Base-by-base conservation (phyloP, 768 basidiomycete genomes). In the Rhizopogon rudus region DNA sequence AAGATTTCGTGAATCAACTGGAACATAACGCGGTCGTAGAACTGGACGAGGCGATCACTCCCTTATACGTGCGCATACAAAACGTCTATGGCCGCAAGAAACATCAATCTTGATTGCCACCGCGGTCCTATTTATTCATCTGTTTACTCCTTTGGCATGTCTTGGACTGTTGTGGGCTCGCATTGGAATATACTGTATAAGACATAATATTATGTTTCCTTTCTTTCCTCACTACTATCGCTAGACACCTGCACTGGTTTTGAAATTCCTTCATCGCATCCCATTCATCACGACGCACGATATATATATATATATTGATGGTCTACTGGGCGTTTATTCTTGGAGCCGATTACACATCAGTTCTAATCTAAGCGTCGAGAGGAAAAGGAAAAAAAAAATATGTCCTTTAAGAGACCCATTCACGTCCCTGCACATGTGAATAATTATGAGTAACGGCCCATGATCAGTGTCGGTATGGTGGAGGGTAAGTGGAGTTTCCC, bases 51-150 rank as follows among this genome's bases (percentile, higher is more conserved):
- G 76, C 78, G 5, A 60, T 68, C 16, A 69, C 70, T 9, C 75
- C 76, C 3, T 70, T 80, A 53, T 86, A 78, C 59, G 77, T 84
- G 53, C 76, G 77, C 55, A 60, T 87, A 50, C 80, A 84, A 66
- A 79, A 78, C 60, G 79, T 88, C 12, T 83, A 83, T 61, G 87
- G 83, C 51, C 65, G 66, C 52, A 70, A 66, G 58, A 68, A 53
- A 57, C 63, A 62, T 6, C 71, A 51, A 63, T 43, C 44, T 14
- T 20, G 17, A 55, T 51, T 59, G 35, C 10, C 40, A 28, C 46
- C 29, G 55, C 57, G 56, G 13, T 16, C 43, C 39, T 40, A 28
- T 54, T 43, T 25, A 31, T 55, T 54, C 5, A 17, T 31, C 9
- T 46, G 28, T 58, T n/a, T 45, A 31, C 35, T 35, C 35, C n/a